These are phyloP conservation scores for Colletotrichum salicis DNA, from an alignment of 2,329 filamentous ascomycete genomes.

Conservation along the genomic window DNA sequence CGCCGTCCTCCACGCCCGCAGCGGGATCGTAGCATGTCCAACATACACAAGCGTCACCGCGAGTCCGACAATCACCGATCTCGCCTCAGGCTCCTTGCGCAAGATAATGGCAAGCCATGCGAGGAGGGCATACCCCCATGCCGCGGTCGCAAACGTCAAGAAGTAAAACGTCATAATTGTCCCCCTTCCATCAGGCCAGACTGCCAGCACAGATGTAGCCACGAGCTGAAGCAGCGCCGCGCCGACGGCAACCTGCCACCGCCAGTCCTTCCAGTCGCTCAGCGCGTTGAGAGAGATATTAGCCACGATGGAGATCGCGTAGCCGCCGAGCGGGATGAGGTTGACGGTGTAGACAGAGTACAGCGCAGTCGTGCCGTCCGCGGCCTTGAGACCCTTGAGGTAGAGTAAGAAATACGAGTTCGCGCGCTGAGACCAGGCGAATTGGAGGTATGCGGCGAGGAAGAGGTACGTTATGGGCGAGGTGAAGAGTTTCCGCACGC, in stretches of 20 bases:
- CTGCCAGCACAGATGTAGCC: slow-evolving; percentile 45
- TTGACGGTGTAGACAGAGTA: slow-evolving; percentile 42
- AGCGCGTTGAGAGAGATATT: slow-evolving; percentile 41
- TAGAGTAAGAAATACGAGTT: slow-evolving; percentile 43
- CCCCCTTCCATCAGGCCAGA: slow-evolving; percentile 44
- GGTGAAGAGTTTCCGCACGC: slow-evolving; percentile 39
- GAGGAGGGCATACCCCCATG: slow-evolving; percentile 44
- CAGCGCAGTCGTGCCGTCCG: slow-evolving; percentile 22
- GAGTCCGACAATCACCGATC: slow-evolving; percentile 47
- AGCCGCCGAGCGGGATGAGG: slow-evolving; percentile 41
- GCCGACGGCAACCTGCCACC: slow-evolving; percentile 48
- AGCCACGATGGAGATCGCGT: slow-evolving; percentile 42
- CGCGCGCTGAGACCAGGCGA: slow-evolving; percentile 42
- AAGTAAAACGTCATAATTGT: slow-evolving; percentile 49
- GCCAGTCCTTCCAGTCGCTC: slow-evolving; percentile 50
- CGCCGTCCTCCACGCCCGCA: slow-evolving; percentile 46
- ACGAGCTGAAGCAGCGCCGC: slow-evolving; percentile 42
- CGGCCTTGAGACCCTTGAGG: slow-evolving; percentile 38
- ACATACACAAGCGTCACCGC: slow-evolving; percentile 50
- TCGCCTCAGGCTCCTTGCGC: slow-evolving; percentile 45
- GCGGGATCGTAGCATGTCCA: slow-evolving; percentile 49
- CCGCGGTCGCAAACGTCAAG: slow-evolving; percentile 47
- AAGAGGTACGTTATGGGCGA: slow-evolving; percentile 39
- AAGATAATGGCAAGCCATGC: slow-evolving; percentile 45
- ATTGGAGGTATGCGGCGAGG: slow-evolving; percentile 41